A percentile compares a stretch with the other conserved stretches of the same genome.
These are phyloP conservation scores for Amaranthus cruentus DNA, from an alignment of 148 eudicot genomes.

Conservation along the genomic window DNA sequence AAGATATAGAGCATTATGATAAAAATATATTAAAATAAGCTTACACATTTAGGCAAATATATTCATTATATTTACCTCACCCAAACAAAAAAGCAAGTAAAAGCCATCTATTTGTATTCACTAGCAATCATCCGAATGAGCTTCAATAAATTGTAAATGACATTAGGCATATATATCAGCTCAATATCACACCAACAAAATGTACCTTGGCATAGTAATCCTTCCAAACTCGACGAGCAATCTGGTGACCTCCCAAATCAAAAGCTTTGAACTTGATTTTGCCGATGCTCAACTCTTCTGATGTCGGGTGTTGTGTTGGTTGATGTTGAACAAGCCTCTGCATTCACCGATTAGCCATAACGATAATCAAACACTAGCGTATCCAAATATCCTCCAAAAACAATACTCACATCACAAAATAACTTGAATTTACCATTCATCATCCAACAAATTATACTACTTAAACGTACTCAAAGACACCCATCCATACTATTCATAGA, in stretches of 20 bases:
- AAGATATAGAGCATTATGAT: too few relatives aligned
- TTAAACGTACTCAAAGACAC: too few relatives aligned
- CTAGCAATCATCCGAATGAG: not conserved
- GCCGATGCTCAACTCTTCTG: slow-evolving; percentile 76
- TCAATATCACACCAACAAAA: not conserved
- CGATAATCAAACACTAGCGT: slow-evolving; percentile 5
- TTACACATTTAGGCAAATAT: too few relatives aligned
- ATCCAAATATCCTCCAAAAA: not conserved
- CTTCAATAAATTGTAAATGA: not conserved
- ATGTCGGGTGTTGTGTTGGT: slow-evolving; percentile 69
- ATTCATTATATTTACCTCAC: too few relatives aligned
- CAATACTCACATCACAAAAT: not conserved
- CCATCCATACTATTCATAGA: too few relatives aligned
- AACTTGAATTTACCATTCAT: slow-evolving; percentile 8
- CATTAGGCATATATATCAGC: not conserved
- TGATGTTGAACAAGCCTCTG: slow-evolving; percentile 76
- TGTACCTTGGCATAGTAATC: slow-evolving; percentile 72
- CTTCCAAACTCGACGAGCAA: slow-evolving; percentile 75
- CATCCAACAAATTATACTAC: not conserved
- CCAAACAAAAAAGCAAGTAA: too few relatives aligned
- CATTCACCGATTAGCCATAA: slow-evolving; percentile 1
- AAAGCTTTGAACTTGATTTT: slow-evolving; percentile 75
- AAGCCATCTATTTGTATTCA: too few relatives aligned
- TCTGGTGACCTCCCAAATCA: slow-evolving; percentile 80
- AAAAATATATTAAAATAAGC: too few relatives aligned